These are phyloP conservation scores for Coemansia sp. DNA, from an alignment of 192 early-diverging fungal genomes.

Conservation along the genomic window DNA sequence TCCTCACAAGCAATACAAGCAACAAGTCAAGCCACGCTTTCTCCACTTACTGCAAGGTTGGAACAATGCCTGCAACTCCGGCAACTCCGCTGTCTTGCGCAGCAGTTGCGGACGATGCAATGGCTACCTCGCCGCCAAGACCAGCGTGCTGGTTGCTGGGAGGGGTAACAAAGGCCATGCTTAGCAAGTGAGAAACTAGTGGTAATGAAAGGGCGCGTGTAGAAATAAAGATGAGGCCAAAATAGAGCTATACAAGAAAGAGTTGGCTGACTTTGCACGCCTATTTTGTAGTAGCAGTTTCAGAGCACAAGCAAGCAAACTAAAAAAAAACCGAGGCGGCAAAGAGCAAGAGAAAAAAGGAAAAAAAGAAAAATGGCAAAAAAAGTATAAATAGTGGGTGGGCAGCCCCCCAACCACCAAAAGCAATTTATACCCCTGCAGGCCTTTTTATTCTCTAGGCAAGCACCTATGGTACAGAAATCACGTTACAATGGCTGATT, in stretches of 20 bases:
- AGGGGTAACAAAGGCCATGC: constrained; percentile 48
- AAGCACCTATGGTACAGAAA: background rate
- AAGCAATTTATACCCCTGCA: background rate
- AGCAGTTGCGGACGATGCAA: constrained; percentile 1
- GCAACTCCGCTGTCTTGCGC: constrained; percentile 11
- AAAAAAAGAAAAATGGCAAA: background rate
- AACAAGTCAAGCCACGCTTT: background rate
- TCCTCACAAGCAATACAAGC: background rate
- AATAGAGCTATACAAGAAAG: background rate
- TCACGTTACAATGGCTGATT: background rate
- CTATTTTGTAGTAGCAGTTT: constrained; percentile 1
- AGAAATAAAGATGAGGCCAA: background rate
- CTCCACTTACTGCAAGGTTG: constrained; percentile 40
- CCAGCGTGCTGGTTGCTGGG: constrained; percentile 23
- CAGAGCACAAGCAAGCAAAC: background rate
- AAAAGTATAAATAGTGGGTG: constrained; percentile 7
- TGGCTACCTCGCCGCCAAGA: constrained; percentile 6
- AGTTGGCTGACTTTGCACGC: constrained; percentile 3
- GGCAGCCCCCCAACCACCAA: background rate
- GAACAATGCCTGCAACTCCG: constrained; percentile 48
- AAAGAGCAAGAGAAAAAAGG: constrained; percentile 7
- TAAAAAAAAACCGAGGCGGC: constrained; percentile 1
- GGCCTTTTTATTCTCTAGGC: background rate
- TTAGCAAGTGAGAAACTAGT: background rate
- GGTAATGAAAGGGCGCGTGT: background rate